These are phyloP conservation scores for Furcasterigmium furcatum DNA, from an alignment of 2,329 filamentous ascomycete species.

Conservation along the genomic window DNA sequence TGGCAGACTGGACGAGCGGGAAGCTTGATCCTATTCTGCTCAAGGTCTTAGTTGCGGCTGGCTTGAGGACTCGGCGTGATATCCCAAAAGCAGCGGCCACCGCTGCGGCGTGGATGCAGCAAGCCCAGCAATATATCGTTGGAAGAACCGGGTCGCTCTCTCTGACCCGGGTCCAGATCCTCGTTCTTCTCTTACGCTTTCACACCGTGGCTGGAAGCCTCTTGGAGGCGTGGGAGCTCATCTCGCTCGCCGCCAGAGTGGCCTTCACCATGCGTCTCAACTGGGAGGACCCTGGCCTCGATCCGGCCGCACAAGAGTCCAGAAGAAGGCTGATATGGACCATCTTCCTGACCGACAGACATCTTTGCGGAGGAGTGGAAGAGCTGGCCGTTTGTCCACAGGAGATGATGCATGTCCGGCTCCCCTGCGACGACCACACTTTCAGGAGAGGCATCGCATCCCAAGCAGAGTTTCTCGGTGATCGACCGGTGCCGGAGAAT, in stretches of 20 bases:
- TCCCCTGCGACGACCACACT: conserved; percentile 18
- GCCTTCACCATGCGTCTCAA: conserved; percentile 21
- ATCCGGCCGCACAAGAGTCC: conserved; percentile 17
- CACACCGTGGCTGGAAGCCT: conserved; percentile 1
- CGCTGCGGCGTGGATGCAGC: conserved; percentile 12
- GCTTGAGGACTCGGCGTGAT: background rate
- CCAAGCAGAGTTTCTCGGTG: conserved; percentile 11
- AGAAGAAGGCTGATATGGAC: conserved; percentile 21
- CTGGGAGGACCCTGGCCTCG: conserved; percentile 14
- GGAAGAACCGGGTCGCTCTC: background rate
- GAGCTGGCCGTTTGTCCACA: conserved; percentile 21
- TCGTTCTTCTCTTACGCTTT: conserved; percentile 18
- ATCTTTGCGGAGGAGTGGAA: conserved; percentile 21
- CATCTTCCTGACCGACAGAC: conserved; percentile 17
- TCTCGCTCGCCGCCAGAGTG: conserved; percentile 17
- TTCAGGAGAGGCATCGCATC: conserved; percentile 19
- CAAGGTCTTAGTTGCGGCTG: conserved; percentile 16
- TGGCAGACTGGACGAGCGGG: conserved; percentile 18
- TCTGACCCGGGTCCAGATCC: conserved; percentile 13
- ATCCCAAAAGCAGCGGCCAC: background rate
- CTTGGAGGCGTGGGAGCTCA: conserved; percentile 16
- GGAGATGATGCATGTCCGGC: conserved; percentile 16
- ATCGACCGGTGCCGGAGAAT: no score
- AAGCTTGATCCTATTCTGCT: conserved; percentile 14
- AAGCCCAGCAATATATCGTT: conserved; percentile 10